Base-by-base conservation (phyloP, 1,284 basidiomycete species). In the Ceratobasidium sp. region DNA sequence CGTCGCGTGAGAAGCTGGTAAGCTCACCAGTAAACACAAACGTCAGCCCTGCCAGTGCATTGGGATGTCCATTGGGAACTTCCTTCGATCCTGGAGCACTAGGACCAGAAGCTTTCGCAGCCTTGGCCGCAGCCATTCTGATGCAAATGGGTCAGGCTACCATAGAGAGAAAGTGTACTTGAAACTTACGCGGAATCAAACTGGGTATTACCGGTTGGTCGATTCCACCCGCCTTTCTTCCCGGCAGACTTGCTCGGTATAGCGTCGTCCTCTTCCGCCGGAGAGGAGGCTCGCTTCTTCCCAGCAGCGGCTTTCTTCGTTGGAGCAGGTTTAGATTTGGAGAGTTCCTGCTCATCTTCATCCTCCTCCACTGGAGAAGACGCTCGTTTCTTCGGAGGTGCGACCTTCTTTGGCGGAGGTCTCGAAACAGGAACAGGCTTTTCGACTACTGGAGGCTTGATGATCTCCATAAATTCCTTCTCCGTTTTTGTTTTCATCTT, bases 1-100 rank as follows among this genome's bases (percentile, higher is more conserved):
- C 95, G 6, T 98, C 95, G 41, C 97, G 88, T 1, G 93, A 90
- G 73, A 99, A 89, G 72, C 91, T 93, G 55, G 87, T 88, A 57
- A 99, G 83, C 78, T 99, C 96, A 13, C 97, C 98, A 0, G 96
- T 98, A 77, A 99, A 99, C 28, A 99, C 98, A 77, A 99, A 92
- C 0, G 95, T 88, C 28, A 99, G 85, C 0, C 96, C 96, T 0
- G 90, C 87, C 1, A 99, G 85, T 79, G 93, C 95, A 78, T 96
- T 91, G 0, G 90, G 89, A 62, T 87, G 79, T 76, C 89, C 87
- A 30, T 92, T 86, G 0, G 97, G 98, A 1, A 98, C 87, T 11
- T 87, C 82, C 80, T 98, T 98, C 26, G 91, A 89, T 0, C 95
- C 94, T 7, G 88, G 92, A 6, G 89, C 89, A 1, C 85, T 81